Evolutionary conservation across 495 filamentous ascomycete genomes (phyloP), one percentile per base, ranked within the genome.

Genomic region (Elasticomyces elasticus): DNA sequence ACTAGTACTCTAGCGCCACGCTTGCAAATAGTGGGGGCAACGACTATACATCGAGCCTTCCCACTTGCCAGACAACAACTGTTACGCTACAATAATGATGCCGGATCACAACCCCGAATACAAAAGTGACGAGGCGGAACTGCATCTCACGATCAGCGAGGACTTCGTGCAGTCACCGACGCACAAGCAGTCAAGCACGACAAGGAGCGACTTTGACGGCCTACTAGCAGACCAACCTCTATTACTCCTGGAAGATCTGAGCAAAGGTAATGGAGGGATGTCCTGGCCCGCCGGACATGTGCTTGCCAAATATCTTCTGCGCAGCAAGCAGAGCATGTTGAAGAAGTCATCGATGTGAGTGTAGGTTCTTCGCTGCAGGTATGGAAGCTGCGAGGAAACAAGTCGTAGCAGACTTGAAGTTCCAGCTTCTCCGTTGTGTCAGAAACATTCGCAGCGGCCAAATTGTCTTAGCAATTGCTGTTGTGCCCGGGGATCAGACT

Each of bases 211-310:
- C 41, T 94, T 98, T 59, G 78, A 83, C 38, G 85, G 86, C 13
- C 77, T 92, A 23, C 74, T 96, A 15, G 65, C 69, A 15, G 25
- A 55, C 6, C 63, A 74, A 25, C 84, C 87, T 7, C 71, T 98
- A 35, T 73, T 78, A 48, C 78, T 97, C 12, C 84, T 86, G 60
- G 87, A 95, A 66, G 87, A 97, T 63, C 74, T 94, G 13, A 78
- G 75, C 49, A 78, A 86, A 61, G 91, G 91, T 60, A 96, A 91
- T 67, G 92, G 92, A 15, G 92, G 92, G 1, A 84, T 89, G 64
- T 72, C 94, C 13, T 97, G 92, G 92, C 92, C 90, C 0, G 92
- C 92, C 1, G 92, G 92, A 10, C 85, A 89, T 80, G 81, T 89
- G 1, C 70, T 98, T 24, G 79, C 83, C 10, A 87, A 83, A 65